Conservation (phyloP, 768 basidiomycete species). For the Phlebiopsis flavidoalba region DNA sequence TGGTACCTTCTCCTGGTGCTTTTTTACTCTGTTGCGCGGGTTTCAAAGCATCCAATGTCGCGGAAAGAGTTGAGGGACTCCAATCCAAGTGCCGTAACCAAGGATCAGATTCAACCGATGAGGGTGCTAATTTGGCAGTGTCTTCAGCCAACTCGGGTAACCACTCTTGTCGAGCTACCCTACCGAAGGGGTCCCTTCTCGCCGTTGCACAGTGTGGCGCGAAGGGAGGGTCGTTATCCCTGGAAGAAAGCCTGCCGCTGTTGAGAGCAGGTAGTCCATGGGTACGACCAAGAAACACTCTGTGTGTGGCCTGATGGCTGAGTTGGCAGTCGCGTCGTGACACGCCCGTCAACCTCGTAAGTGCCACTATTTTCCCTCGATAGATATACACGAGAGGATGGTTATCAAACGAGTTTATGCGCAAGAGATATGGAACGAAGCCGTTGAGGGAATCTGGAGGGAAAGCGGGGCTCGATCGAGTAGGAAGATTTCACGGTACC, state of each 20-base stretch:
- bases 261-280: conserved; percentile 44
- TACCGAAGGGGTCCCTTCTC: conserved; percentile 30
- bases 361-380: conserved; percentile 68
- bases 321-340: conserved; percentile 39
- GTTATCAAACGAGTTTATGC: conserved; percentile 51
- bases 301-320: conserved; percentile 39
- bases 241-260: conserved; percentile 35
- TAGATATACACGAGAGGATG: conserved; percentile 52
- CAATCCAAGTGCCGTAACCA: conserved; percentile 71
- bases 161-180: conserved; percentile 30
- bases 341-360: conserved; percentile 32
- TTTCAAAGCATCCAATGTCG: neutral
- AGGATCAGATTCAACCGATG: conserved; percentile 33
- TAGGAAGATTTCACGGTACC: conserved; percentile 54
- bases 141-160: conserved; percentile 38
- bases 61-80: conserved; percentile 21
- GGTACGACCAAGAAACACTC: conserved; percentile 38
- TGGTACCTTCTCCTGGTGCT: conserved; percentile 19
- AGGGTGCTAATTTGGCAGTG: conserved; percentile 22
- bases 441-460: conserved; percentile 39
- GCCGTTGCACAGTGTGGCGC: conserved; percentile 41
- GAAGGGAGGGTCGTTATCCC: conserved; percentile 40
- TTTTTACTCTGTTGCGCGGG: neutral
- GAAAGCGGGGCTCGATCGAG: conserved; percentile 38
- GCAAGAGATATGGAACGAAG: conserved; percentile 64